Conservation (phyloP, 1,284 basidiomycete genomes). For the Sparassis latifolia region DNA sequence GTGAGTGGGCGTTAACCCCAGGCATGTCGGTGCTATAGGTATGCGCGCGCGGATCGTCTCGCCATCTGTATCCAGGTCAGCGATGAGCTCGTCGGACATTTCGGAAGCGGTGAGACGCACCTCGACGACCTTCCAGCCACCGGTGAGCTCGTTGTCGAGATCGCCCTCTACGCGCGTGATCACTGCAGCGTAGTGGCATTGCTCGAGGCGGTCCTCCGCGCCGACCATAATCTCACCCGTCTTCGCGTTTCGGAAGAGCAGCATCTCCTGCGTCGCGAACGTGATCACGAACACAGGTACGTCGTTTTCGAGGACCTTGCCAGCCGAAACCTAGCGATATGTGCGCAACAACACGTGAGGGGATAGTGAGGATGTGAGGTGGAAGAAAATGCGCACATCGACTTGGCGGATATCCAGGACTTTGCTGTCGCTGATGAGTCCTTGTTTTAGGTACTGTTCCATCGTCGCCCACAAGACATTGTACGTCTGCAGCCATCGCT, state of each 20-base stretch:
- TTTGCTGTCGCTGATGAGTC: conserved; percentile 85
- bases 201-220: conserved; percentile 84
- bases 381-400: conserved; percentile 56
- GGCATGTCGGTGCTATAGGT: conserved; percentile 21
- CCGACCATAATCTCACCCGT: conserved; percentile 84
- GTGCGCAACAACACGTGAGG: conserved; percentile 2
- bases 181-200: conserved; percentile 90
- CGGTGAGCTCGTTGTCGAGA: conserved; percentile 87
- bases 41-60: conserved; percentile 33
- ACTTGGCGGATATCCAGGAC: conserved; percentile 94
- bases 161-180: conserved; percentile 85
- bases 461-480: conserved; percentile 98
- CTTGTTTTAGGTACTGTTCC: conserved; percentile 89
- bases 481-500: conserved; percentile 58
- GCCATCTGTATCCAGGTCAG: conserved; percentile 28
- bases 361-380: background rate
- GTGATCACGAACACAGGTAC: conserved; percentile 92
- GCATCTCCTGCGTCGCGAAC: conserved; percentile 91
- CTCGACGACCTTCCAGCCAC: conserved; percentile 98
- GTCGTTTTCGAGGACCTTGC: conserved; percentile 85
- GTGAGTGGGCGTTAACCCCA: too few species aligned
- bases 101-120: conserved; percentile 36
- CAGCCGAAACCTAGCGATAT: conserved; percentile 55
- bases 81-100: background rate
- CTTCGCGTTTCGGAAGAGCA: conserved; percentile 87